Conservation (phyloP, 192 early-diverging fungal genomes). For the Glomus cerebriforme region DNA sequence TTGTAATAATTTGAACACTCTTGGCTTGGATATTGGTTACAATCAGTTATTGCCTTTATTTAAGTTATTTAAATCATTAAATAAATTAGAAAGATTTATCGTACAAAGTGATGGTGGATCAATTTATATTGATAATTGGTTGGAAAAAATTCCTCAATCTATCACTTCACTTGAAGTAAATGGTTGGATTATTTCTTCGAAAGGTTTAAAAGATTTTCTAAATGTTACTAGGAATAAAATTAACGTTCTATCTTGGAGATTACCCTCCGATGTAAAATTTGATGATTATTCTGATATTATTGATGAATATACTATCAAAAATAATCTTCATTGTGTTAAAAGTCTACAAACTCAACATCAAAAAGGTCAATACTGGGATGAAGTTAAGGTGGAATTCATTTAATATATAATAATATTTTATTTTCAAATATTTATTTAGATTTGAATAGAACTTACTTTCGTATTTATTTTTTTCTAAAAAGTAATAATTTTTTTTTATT, state of each 20-base stretch:
- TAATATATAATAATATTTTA: no score
- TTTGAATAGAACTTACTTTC: no score
- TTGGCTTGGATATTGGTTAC: background rate
- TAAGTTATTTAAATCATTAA: background rate
- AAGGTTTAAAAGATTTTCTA: background rate
- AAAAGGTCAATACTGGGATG: background rate
- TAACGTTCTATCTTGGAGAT: background rate
- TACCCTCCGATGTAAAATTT: background rate
- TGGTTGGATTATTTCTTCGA: background rate
- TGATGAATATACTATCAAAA: background rate
- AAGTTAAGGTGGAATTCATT: background rate
- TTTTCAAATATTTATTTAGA: no score
- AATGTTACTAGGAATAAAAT: background rate
- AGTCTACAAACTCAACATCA: background rate
- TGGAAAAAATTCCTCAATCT: background rate
- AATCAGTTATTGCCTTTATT: background rate
- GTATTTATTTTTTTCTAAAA: no score
- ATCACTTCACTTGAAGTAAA: background rate
- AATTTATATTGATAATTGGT: background rate
- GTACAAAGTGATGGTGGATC: background rate
- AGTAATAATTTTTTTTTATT: no score
- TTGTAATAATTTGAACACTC: background rate
- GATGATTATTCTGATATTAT: background rate
- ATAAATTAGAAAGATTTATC: background rate
- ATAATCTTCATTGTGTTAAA: background rate